Evolutionary conservation across 1,284 basidiomycete genomes (phyloP), one percentile per base, ranked within the genome.

Genomic region (Rhodotorula sp.): DNA sequence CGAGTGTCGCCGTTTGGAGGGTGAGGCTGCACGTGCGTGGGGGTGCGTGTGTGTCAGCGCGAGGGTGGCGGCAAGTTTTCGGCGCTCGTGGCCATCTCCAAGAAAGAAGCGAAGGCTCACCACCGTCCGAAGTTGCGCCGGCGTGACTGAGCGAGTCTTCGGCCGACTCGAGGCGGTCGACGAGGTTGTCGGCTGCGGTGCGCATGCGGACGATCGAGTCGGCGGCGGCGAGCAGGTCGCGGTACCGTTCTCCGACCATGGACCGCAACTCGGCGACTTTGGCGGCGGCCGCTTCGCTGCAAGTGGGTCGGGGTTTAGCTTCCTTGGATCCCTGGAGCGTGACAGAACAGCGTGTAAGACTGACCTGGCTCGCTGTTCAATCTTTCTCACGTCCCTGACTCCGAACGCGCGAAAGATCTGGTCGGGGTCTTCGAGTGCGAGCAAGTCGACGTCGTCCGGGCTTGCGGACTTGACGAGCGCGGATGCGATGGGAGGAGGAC

Each of bases 231-330:
- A 97, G 84, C 31, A 97, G 85, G 81, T 97, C 94, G 63, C 94
- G 89, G 82, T 97, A 97, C 73, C 93, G 88, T 85, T 95, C 93
- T 81, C 93, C 93, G 80, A 97, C 94, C 93, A 95, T 97, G 43
- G 91, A 85, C 75, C 93, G 85, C 58, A 97, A 85, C 80, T 97
- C 94, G 78, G 93, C 90, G 79, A 72, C 72, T 45, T 76, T 76
- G 54, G 68, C 73, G 3, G 66, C 71, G 10, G 75, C 75, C 4
- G 75, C 75, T 15, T 74, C 75, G 58, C 70, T 74, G 60, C n/a
- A 21, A 18, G 26, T 19, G 21, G 14, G 50, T 7, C 5, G 1
- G 16, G 1, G 1, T 38, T 38, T 12, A 52, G 19, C 45, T 54
- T 19, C 47, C 34, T 34, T 6, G 23, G 6, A 10, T 28, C 1